Evolutionary conservation across 1,284 basidiomycete genomes (phyloP), one percentile per base, ranked within the genome.

Genomic region (Cryptococcus sp.): DNA sequence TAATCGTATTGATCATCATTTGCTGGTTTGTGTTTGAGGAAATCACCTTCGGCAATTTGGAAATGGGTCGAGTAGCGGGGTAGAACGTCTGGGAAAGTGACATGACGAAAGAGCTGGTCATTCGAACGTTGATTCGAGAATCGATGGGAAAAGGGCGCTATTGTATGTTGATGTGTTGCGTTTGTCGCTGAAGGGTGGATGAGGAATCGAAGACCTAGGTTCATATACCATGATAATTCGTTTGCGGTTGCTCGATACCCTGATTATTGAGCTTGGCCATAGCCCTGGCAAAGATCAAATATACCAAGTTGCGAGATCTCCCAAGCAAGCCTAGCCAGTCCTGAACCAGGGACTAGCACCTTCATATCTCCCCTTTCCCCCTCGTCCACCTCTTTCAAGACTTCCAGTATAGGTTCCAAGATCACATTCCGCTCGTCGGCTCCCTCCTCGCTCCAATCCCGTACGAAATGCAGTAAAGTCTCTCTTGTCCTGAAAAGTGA

Each of bases 371-470:
- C 19, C 21, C 41, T 43, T 9, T 43, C 9, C n/a, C 23, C 46
- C n/a, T 2, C 36, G 16, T 7, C 11, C 37, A 48, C 36, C 14
- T 46, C 45, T 23, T 23, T 21, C 46, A 48, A 21, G 10, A 48
- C 46, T 14, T 40, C 22, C 34, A 48, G 21, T 9, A 48, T 48
- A 18, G 46, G 46, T 5, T 5, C 25, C 13, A 48, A 48, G 10
- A 39, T 25, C 18, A 24, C 36, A 13, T 22, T 36, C 36, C 46
- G 18, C 46, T 48, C 46, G 7, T 5, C 46, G 28, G 5, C 19
- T n/a, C 48, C 48, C 16, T 49, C 48, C 31, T 42, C 48, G 24
- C 39, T 49, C 48, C 48, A 49, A 22, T 49, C 48, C 41, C 48
- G 18, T 14, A 42, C 41, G n/a, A 31, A 36, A 36, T 53, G 52